A percentile compares a stretch with the other conserved stretches of the same genome.
phyloP scores from a whole-genome alignment of 1,284 basidiomycete species.

The Meira miltonrushii region DNA sequence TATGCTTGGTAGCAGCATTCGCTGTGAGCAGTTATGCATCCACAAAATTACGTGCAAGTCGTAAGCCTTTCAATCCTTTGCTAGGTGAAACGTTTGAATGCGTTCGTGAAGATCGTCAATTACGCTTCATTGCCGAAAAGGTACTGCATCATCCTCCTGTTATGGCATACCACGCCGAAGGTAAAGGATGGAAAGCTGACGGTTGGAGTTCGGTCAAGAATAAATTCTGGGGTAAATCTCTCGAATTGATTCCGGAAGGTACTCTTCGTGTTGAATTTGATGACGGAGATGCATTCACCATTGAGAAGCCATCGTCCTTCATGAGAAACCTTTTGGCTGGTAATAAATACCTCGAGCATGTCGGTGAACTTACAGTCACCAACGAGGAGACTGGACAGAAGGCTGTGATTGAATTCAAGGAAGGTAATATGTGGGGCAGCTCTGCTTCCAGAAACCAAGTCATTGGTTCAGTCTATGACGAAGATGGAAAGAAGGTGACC shows the following conservation, averaged over 20 bases:
- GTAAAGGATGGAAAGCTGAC: slow-evolving; percentile 43
- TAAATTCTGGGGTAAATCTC: slow-evolving; percentile 52
- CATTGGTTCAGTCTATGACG: slow-evolving; percentile 41
- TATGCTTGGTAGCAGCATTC: slow-evolving; percentile 45
- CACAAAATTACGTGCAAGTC: slow-evolving; percentile 46
- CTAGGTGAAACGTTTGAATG: slow-evolving; percentile 52
- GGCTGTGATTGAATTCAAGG: slow-evolving; percentile 46
- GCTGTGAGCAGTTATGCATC: slow-evolving; percentile 46
- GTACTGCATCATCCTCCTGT: slow-evolving; percentile 51
- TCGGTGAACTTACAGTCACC: slow-evolving; percentile 46
- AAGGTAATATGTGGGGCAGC: slow-evolving; percentile 47
- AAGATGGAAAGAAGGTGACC: slow-evolving; percentile 29
- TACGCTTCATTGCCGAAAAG: slow-evolving; percentile 49
- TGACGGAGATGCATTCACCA: slow-evolving; percentile 41
- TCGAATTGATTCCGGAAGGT: slow-evolving; percentile 50
- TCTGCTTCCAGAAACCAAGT: slow-evolving; percentile 36
- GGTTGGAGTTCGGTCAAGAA: slow-evolving; percentile 48
- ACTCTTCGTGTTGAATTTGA: slow-evolving; percentile 35
- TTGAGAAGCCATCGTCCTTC: slow-evolving; percentile 45
- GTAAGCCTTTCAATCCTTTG: slow-evolving; percentile 52
- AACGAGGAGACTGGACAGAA: slow-evolving; percentile 38
- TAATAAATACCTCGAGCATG: slow-evolving; percentile 52
- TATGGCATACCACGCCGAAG: slow-evolving; percentile 45
- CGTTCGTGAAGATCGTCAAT: slow-evolving; percentile 43
- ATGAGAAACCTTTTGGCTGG: slow-evolving; percentile 51